Evolutionary conservation across 2,329 filamentous ascomycete genomes (phyloP), one percentile per base, ranked within the genome.

Genomic region (Zasmidium angulare): DNA sequence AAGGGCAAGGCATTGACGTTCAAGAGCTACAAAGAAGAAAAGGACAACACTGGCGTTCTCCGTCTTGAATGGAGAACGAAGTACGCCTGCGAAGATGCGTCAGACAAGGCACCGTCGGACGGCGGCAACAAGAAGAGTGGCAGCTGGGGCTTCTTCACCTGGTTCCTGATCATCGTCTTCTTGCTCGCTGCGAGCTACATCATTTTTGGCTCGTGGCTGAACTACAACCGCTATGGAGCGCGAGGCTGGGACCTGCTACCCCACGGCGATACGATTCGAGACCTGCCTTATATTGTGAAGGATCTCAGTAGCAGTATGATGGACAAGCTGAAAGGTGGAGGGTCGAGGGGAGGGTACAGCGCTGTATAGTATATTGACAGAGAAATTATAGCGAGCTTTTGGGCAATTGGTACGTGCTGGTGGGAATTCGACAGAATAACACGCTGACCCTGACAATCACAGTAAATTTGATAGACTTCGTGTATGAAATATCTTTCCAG

Each of bases 131-230:
- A 77, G 59, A 78, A 79, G 58, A 79, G 81, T 55, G 78, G 81
- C 54, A 83, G 86, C 71, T 98, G 93, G 95, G 95, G 95, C 1
- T 95, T 97, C 81, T 98, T 98, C 71, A 97, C 93, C 19, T 99
- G 95, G 95, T 85, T 98, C 71, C 85, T 98, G 67, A 87, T 99
- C 67, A 86, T 98, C 67, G 78, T 89, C 60, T 99, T 99, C 84
- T 83, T 98, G 63, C 85, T 85, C 49, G 89, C 87, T 46, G 91
- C 95, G 1, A 80, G 93, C 22, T 99, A 98, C 78, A 87, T 99
- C 66, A 96, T 98, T 74, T 98, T 98, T 72, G 93, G 93, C 65
- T 96, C 93, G 20, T 99, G 95, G 95, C 87, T 98, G 74, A 98
- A 98, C 81, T 98, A 98, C 83, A 97, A 92, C 79, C 90, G 93